Base-by-base conservation (phyloP, 805 yeast species). In the Wickerhamiella nectarea region DNA sequence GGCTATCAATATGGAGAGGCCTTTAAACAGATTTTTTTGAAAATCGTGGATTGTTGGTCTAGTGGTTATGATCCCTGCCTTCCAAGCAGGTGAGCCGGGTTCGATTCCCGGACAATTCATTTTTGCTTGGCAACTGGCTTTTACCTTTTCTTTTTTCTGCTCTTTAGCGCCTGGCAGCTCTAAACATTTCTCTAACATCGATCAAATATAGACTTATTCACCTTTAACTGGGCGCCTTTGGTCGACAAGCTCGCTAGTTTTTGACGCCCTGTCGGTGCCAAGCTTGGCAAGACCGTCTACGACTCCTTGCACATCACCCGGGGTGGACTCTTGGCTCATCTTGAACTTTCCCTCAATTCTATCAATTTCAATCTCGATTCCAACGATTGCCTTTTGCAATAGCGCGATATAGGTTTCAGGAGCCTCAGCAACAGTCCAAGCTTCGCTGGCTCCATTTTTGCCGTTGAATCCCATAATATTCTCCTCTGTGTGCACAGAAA, bases 51-150 rank as follows among this genome's bases (percentile, higher is more conserved):
- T 75, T 80, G 78, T 78, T 80, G 76, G 89, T 80, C 84, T 79
- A 80, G 83, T 76, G 87, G 89, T 76, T 77, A 80, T 76, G 83
- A 80, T 79, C 69, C 76, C 74, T 76, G 85, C 86, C 86, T 80
- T 80, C 87, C 87, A 80, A 80, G 87, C 85, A 76, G 75, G 79
- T 69, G 87, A 75, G 84, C 78, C 74, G 87, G 86, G 89, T 80
- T 80, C 89, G 86, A 80, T 77, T 80, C 89, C 80, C 83, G 79
- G 76, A 71, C 72, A 73, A 70, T 75, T 75, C 80, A 74, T 52
- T 46, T 49, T 46, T 52, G 31, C 28, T 17, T 45, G 3, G 9
- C 3, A 10, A 10, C 3, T 5, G 6, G n/a, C n/a, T n/a, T n/a
- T n/a, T n/a, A n/a, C n/a, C n/a, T 9, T 25, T 9, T 4, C 28